Evolutionary conservation across 352 stramenopile species (phyloP), one percentile per base, ranked within the genome.

Genomic region (Phytopythium delawarense): DNA sequence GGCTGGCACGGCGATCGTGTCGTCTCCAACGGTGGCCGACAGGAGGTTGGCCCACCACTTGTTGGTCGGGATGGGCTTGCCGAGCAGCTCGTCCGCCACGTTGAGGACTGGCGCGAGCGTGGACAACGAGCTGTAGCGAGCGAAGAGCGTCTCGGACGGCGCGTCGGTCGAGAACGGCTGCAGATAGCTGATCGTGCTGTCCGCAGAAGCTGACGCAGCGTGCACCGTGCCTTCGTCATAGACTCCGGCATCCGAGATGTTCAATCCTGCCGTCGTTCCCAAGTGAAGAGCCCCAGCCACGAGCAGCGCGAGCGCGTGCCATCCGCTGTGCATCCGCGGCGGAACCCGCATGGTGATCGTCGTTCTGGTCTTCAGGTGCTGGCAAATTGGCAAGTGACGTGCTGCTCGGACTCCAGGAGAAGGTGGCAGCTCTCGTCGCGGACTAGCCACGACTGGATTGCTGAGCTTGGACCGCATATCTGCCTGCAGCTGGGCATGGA

Each of bases 21-120:
- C 57, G 72, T 65, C 30, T 59, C 69, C 1, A 67, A 81, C 15
- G 75, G 67, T 84, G 72, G 50, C 25, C 25, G 25, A 30, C 25
- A 93, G 88, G 46, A 90, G 58, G 63, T 91, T 93, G 21, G 74
- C 80, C 84, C 84, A 93, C 84, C 84, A 93, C 59, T 89, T 76
- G 70, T 93, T 93, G 21, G 81, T 93, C 55, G 84, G 84, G 61
- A 93, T 86, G 2, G 84, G 63, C 50, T 81, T 46, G 18, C 71
- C 63, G 21, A 88, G 63, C 23, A 80, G 61, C 34, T 87, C 74
- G 34, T 70, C 4, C 20, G 74, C 79, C 53, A 88, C 70, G 65
- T 91, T 88, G 40, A 88, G 71, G 66, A 87, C 76, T 4, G 81
- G 81, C 23, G 78, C 76, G 2, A 90, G 21, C 60, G 25, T 30